phyloP scores from a whole-genome alignment of 2,329 filamentous ascomycete species.

The Scleromitrula shiraiana region DNA sequence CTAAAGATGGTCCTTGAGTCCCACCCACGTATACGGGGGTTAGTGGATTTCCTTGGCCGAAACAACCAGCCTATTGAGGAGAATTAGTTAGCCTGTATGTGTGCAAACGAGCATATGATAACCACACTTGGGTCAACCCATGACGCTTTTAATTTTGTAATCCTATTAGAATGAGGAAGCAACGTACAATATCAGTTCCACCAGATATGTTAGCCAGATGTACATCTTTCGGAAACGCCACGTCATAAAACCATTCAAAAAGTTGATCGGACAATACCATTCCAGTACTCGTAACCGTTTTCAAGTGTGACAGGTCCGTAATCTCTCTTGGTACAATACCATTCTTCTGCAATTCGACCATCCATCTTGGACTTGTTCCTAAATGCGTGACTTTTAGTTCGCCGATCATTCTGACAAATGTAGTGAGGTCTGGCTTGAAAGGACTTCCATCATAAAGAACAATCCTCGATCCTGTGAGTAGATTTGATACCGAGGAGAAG shows the following conservation, averaged over 20 bases:
- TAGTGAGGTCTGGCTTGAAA: constrained; percentile 59
- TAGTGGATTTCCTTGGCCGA: constrained; percentile 56
- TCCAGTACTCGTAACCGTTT: constrained; percentile 61
- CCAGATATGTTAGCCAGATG: constrained; percentile 70
- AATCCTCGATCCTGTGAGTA: constrained; percentile 52
- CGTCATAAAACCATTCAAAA: constrained; percentile 70
- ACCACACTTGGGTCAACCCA: too few species aligned
- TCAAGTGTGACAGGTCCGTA: constrained; percentile 50
- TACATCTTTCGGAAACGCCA: constrained; percentile 55
- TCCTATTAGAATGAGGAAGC: background rate
- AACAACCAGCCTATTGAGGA: constrained; percentile 42
- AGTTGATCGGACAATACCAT: constrained; percentile 73
- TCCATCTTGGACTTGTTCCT: constrained; percentile 68
- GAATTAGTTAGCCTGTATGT: background rate
- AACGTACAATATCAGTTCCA: constrained; percentile 63
- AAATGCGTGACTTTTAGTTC: constrained; percentile 62
- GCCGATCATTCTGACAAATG: constrained; percentile 54
- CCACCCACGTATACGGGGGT: constrained; percentile 56
- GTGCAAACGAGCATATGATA: too few species aligned
- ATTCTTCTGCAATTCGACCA: constrained; percentile 63
- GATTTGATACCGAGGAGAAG: constrained; percentile 47
- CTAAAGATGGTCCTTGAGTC: constrained; percentile 45
- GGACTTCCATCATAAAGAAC: constrained; percentile 81
- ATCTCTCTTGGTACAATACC: constrained; percentile 52
- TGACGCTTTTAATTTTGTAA: too few species aligned